These are phyloP conservation scores for Eragrostis nindensis DNA, from an alignment of 176 grass and related monocot species.

Conservation along the genomic window DNA sequence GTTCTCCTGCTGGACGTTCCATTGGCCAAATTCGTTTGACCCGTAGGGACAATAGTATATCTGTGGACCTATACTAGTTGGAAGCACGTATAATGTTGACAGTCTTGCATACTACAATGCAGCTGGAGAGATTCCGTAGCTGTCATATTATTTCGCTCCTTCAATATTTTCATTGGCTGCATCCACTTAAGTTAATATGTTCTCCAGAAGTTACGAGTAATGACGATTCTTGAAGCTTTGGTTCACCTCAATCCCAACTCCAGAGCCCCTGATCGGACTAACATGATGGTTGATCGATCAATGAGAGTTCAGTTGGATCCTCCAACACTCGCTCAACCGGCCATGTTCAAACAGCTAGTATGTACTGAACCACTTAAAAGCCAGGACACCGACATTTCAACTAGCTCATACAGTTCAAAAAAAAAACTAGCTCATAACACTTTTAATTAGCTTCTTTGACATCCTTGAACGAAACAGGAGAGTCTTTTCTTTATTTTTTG, in stretches of 20 bases:
- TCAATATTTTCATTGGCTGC: background rate
- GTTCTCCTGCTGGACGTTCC: background rate
- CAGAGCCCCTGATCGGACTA: background rate
- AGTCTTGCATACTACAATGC: slow-evolving; percentile 36
- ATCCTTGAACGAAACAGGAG: too few relatives aligned
- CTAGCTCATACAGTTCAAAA: slow-evolving; percentile 16
- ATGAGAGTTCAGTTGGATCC: background rate
- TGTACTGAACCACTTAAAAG: background rate
- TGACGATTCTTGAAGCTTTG: background rate
- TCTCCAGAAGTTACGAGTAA: background rate
- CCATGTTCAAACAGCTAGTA: background rate
- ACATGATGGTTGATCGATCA: background rate
- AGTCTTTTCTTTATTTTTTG: too few relatives aligned
- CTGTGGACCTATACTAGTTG: slow-evolving; percentile 6
- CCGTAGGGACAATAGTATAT: background rate
- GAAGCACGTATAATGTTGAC: slow-evolving; percentile 35
- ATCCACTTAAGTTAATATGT: background rate
- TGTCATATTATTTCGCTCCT: background rate
- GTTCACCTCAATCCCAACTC: background rate
- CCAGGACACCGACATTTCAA: background rate
- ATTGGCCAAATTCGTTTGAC: slow-evolving; percentile 30
- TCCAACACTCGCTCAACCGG: background rate
- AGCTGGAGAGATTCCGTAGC: slow-evolving; percentile 25
- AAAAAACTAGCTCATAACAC: too few relatives aligned
- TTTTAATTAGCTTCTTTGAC: background rate